phyloP scores from a whole-genome alignment of 2,329 filamentous ascomycete species.

The Diaporthe vexans region DNA sequence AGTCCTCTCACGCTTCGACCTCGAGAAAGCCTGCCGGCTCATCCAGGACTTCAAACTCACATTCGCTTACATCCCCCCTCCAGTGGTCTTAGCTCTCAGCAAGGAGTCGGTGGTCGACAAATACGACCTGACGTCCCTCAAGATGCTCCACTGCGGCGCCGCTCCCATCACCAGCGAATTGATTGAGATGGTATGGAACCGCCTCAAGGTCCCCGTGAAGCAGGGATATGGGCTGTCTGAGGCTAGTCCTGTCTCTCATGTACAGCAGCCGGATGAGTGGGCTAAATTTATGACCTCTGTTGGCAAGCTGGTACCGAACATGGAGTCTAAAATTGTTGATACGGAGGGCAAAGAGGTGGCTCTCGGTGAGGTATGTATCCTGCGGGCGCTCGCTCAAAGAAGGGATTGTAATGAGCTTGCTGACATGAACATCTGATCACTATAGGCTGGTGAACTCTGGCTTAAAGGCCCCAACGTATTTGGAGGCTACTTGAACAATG shows the following conservation, averaged over 20 bases:
- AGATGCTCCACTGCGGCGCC: constrained; percentile 89
- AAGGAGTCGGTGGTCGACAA: constrained; percentile 84
- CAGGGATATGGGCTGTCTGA: constrained; percentile 94
- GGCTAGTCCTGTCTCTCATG: constrained; percentile 84
- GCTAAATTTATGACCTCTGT: constrained; percentile 81
- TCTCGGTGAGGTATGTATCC: constrained; percentile 57
- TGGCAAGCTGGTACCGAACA: constrained; percentile 82
- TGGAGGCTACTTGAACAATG: constrained; percentile 82
- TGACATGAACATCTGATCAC: background rate
- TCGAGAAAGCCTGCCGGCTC: constrained; percentile 82
- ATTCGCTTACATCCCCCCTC: constrained; percentile 86
- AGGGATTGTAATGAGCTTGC: background rate
- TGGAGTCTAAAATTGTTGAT: constrained; percentile 85
- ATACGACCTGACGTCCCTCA: constrained; percentile 83
- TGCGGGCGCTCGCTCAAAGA: background rate
- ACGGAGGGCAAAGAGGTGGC: constrained; percentile 69
- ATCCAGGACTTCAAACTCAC: constrained; percentile 83
- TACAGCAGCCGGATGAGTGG: constrained; percentile 83
- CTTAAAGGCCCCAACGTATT: constrained; percentile 86
- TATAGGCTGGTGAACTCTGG: constrained; percentile 79
- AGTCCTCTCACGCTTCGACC: constrained; percentile 84
- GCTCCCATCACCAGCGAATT: constrained; percentile 87
- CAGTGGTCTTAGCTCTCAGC: constrained; percentile 83
- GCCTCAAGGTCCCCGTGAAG: constrained; percentile 85
- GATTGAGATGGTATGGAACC: constrained; percentile 79